Conservation (phyloP, 1,139 yeast species). For the Blastobotrys arbuscula region DNA sequence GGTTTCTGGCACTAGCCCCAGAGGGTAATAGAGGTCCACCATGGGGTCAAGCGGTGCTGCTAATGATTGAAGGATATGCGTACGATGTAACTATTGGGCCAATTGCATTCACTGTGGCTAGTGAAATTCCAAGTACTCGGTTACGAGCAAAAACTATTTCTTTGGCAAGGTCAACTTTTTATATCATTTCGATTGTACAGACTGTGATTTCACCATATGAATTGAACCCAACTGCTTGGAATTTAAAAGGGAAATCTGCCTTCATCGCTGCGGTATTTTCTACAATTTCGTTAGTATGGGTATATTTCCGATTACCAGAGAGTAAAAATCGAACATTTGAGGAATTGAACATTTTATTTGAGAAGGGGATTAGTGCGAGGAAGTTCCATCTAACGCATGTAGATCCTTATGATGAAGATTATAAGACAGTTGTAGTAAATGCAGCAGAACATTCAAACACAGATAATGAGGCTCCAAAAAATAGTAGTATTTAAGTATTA, state of each 20-base stretch:
- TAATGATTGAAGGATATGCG: slow-evolving; percentile 26
- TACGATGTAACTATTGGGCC: slow-evolving; percentile 55
- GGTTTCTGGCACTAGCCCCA: slow-evolving; percentile 8
- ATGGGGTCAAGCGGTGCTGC: slow-evolving; percentile 20
- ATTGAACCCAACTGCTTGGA: slow-evolving; percentile 51
- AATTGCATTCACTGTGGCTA: slow-evolving; percentile 47
- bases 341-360: slow-evolving; percentile 43
- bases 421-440: background rate
- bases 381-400: slow-evolving; percentile 13
- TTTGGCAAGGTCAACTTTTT: slow-evolving; percentile 47
- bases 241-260: slow-evolving; percentile 53
- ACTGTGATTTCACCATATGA: slow-evolving; percentile 46
- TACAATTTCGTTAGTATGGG: slow-evolving; percentile 38
- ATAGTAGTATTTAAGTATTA: background rate
- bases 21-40: slow-evolving; percentile 23
- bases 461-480: background rate
- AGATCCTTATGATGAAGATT: slow-evolving; percentile 5
- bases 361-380: slow-evolving; percentile 18
- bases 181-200: slow-evolving; percentile 40
- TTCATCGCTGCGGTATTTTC: slow-evolving; percentile 47
- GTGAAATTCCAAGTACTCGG: slow-evolving; percentile 51
- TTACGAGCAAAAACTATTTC: slow-evolving; percentile 51
- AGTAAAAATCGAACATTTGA: slow-evolving; percentile 53
- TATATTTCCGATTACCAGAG: slow-evolving; percentile 53
- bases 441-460: background rate